Evolutionary conservation across 2,329 filamentous ascomycete species (phyloP).

Genomic region (Coleophoma eucalyptorum): DNA sequence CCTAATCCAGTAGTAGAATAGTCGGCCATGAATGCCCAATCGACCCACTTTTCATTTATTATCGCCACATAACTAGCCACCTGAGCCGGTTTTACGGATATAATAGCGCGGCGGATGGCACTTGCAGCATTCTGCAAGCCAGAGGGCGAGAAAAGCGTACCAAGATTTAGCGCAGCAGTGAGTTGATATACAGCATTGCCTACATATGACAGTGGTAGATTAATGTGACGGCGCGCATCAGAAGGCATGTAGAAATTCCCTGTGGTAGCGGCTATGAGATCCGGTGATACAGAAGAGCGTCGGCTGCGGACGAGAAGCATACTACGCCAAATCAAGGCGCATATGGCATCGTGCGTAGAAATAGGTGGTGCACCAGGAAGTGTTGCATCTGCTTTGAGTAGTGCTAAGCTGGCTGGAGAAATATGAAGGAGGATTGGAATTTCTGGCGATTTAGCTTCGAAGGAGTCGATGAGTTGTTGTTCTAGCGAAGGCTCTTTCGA

Average conservation of each 20-base stretch:
- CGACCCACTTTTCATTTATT: slow-evolving; percentile 6
- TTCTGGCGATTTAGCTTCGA: slow-evolving; percentile 8
- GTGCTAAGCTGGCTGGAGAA: slow-evolving; percentile 2
- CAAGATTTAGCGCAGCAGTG: not conserved
- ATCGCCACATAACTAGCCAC: slow-evolving; percentile 4
- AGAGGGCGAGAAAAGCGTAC: slow-evolving; percentile 3
- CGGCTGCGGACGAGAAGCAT: slow-evolving; percentile 6
- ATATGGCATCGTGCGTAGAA: slow-evolving; percentile 12
- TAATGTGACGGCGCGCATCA: slow-evolving; percentile 8
- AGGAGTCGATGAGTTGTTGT: slow-evolving; percentile 1
- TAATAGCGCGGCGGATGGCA: slow-evolving; percentile 7
- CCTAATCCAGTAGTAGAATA: slow-evolving; percentile 4
- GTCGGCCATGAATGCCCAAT: slow-evolving; percentile 5
- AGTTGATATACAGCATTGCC: slow-evolving; percentile 12
- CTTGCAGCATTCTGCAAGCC: slow-evolving; percentile 4
- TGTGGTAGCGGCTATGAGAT: not conserved
- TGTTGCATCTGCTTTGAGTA: slow-evolving; percentile 10
- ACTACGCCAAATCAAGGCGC: slow-evolving; percentile 9
- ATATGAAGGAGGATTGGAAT: slow-evolving; percentile 5
- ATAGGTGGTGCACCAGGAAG: slow-evolving; percentile 3
- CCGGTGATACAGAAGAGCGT: slow-evolving; percentile 1
- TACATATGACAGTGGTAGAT: slow-evolving; percentile 4
- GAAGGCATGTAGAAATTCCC: slow-evolving; percentile 7
- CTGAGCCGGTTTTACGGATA: not conserved
- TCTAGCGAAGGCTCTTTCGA: not conserved